Percentiles rank a stretch among this genome's conserved stretches.
Conservation (phyloP, 306 rosid genomes). For the Casuarina glauca region DNA sequence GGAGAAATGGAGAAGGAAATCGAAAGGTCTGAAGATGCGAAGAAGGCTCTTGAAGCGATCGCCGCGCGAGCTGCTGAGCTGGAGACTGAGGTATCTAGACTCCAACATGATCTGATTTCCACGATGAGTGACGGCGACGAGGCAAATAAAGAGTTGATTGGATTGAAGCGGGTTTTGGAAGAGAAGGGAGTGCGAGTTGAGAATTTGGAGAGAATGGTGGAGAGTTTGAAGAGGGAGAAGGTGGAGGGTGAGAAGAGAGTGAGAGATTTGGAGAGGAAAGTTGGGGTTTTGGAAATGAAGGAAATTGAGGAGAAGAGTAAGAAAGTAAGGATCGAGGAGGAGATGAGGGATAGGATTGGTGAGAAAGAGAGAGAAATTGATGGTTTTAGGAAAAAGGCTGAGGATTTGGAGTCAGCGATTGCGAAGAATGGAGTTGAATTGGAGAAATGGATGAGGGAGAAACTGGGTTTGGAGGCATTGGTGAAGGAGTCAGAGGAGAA, state of each 20-base stretch:
- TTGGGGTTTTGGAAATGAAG: conserved; percentile 69
- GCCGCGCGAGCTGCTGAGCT: conserved; percentile 69
- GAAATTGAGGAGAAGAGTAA: conserved; percentile 88
- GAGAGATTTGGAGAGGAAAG: conserved; percentile 85
- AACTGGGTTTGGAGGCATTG: conserved; percentile 41
- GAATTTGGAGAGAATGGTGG: conserved; percentile 81
- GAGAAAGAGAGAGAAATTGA: conserved; percentile 61
- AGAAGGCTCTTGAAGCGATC: conserved; percentile 43
- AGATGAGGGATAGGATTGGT: conserved; percentile 60
- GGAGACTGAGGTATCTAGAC: conserved; percentile 75
- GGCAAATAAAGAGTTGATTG: conserved; percentile 38
- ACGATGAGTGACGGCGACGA: conserved; percentile 51
- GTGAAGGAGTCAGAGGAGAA: conserved; percentile 51
- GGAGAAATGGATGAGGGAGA: conserved; percentile 50
- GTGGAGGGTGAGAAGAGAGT: conserved; percentile 51
- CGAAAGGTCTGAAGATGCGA: conserved; percentile 39
- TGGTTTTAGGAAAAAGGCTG: conserved; percentile 38
- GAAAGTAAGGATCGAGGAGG: conserved; percentile 79
- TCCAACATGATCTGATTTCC: conserved; percentile 62
- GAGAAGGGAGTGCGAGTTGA: conserved; percentile 55
- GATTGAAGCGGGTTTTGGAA: conserved; percentile 39
- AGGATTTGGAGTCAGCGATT: conserved; percentile 44
- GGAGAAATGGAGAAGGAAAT: conserved; percentile 51
- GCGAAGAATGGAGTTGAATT: conserved; percentile 32
- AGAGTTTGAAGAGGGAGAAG: conserved; percentile 46